Conservation (phyloP, 192 early-diverging fungal genomes). For the Martensiomyces pterosporus region DNA sequence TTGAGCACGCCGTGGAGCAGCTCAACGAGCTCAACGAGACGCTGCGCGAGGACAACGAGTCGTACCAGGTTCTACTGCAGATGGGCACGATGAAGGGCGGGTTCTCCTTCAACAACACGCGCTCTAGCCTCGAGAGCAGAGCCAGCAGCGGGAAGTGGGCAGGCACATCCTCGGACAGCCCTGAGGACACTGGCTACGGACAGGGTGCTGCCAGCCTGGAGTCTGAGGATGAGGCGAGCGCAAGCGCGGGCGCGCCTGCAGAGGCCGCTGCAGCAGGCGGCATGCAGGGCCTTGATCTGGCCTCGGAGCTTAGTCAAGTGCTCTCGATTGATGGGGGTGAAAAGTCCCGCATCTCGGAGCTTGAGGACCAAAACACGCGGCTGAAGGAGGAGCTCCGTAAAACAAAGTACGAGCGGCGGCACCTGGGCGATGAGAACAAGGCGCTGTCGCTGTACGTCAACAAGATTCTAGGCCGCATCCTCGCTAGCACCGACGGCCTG, state of each 20-base stretch:
- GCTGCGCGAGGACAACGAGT: conserved; percentile 78
- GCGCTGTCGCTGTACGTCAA: conserved; percentile 68
- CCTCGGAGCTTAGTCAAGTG: conserved; percentile 43
- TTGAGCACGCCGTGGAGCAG: conserved; percentile 57
- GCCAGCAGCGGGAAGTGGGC: conserved; percentile 17
- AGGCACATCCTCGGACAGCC: neutral
- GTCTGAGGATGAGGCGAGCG: neutral
- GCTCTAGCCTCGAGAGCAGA: conserved; percentile 44
- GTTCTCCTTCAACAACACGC: conserved; percentile 51
- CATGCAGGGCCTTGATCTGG: conserved; percentile 29
- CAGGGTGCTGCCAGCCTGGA: too few species aligned
- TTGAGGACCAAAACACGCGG: conserved; percentile 41
- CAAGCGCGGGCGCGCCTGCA: conserved; percentile 3
- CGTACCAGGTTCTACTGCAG: conserved; percentile 72
- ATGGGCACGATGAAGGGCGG: conserved; percentile 80
- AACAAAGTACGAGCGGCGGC: conserved; percentile 58
- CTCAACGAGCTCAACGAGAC: conserved; percentile 63
- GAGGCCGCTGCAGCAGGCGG: too few species aligned
- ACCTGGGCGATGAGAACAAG: conserved; percentile 61
- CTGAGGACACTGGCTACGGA: too few species aligned
- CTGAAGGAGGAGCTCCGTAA: conserved; percentile 46
- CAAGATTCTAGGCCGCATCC: conserved; percentile 72
- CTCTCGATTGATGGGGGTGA: conserved; percentile 18
- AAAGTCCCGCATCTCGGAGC: conserved; percentile 16
- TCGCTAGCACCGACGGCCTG: conserved; percentile 53